Percentiles rank a stretch among this genome's conserved stretches.
These are phyloP conservation scores for Mariannaea elegans DNA, from an alignment of 2,329 filamentous ascomycete species.

Conservation along the genomic window DNA sequence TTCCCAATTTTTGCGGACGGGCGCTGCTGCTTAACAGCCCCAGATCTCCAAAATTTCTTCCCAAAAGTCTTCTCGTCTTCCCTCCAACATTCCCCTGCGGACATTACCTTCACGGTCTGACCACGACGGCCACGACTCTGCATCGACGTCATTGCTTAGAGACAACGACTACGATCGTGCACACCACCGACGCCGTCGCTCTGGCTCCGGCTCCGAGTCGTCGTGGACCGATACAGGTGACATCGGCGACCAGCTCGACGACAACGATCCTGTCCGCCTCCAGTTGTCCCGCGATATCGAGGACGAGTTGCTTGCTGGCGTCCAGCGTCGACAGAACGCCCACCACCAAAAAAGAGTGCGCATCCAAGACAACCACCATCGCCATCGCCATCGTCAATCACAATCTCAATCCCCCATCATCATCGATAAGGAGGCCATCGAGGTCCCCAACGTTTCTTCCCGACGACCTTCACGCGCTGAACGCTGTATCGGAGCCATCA, in stretches of 20 bases:
- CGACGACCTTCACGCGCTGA: constrained; percentile 72
- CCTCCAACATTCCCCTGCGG: constrained; percentile 88
- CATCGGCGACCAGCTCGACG: constrained; percentile 89
- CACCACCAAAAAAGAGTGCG: constrained; percentile 71
- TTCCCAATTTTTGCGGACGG: constrained; percentile 59
- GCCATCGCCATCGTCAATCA: constrained; percentile 43
- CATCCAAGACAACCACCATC: constrained; percentile 63
- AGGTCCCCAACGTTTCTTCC: constrained; percentile 75
- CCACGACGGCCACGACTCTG: constrained; percentile 53
- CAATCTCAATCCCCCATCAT: constrained; percentile 49
- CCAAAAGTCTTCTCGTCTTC: constrained; percentile 71
- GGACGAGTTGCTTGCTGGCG: constrained; percentile 65
- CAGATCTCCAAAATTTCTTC: constrained; percentile 85
- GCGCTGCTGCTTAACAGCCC: constrained; percentile 83
- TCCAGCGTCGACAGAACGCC: constrained; percentile 55
- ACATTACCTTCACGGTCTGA: constrained; percentile 63
- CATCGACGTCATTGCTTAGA: constrained; percentile 48
- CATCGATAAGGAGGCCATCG: constrained; percentile 79
- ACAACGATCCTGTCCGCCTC: constrained; percentile 80
- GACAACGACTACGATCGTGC: constrained; percentile 57
- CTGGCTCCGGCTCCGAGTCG: constrained; percentile 69
- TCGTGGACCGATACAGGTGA: constrained; percentile 96
- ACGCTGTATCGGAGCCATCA: constrained; percentile 80
- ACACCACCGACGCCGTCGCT: constrained; percentile 40
- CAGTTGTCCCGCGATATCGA: constrained; percentile 74